Conservation (phyloP, 139 green algal species). For the Volvox reticuliferus region DNA sequence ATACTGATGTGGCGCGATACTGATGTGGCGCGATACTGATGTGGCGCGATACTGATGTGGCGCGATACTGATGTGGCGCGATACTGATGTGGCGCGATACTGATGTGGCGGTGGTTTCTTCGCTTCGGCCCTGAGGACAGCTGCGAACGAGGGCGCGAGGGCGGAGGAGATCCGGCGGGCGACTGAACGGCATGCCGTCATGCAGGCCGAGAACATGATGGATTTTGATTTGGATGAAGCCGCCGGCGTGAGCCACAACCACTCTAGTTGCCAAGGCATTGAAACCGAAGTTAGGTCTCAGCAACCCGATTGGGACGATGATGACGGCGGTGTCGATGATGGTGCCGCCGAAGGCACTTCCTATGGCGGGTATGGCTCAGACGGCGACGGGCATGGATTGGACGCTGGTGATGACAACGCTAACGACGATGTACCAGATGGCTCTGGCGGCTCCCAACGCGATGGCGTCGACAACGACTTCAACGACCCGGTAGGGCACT, state of each 20-base stretch:
- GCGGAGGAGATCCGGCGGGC: not conserved
- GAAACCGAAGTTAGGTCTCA: not conserved
- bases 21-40: too few species aligned
- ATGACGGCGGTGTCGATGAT: not conserved
- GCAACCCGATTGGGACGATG: not conserved
- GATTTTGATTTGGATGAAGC: not conserved
- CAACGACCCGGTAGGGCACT: not conserved
- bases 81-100: too few species aligned
- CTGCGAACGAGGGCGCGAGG: not conserved
- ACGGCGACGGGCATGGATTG: not conserved
- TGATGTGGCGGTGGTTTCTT: too few species aligned
- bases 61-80: too few species aligned
- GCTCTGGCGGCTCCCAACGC: too few species aligned
- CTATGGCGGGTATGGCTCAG: not conserved
- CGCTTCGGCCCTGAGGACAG: not conserved
- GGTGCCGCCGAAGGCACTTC: not conserved
- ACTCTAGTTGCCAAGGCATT: not conserved
- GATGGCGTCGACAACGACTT: not conserved
- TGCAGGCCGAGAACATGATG: constrained; percentile 13
- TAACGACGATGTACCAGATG: too few species aligned
- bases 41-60: too few species aligned
- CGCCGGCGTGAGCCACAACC: not conserved
- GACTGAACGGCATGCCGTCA: not conserved
- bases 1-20: too few species aligned
- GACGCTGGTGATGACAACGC: not conserved